A percentile compares a stretch with the other conserved stretches of the same genome.
Conservation (phyloP, 176 grass and related monocot genomes). For the Leersia perrieri region DNA sequence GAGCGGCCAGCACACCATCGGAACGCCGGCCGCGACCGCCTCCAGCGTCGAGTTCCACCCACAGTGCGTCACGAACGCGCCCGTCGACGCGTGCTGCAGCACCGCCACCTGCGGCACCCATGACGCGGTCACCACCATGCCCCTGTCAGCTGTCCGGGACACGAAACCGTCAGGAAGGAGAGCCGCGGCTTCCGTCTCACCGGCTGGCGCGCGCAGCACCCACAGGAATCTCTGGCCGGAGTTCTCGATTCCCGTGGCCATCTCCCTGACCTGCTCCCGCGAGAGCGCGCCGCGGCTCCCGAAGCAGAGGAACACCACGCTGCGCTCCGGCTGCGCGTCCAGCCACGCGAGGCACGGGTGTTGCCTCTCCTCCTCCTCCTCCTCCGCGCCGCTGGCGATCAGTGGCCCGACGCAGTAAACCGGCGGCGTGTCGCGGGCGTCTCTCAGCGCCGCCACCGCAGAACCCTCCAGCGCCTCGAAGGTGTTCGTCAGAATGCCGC, state of each 20-base stretch:
- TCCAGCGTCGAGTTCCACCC: neutral
- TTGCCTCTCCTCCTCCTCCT: constrained; percentile 8
- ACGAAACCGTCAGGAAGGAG: constrained; percentile 37
- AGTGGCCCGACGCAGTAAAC: constrained; percentile 40
- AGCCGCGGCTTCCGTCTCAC: neutral
- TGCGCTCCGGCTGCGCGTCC: constrained; percentile 36
- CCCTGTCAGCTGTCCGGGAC: neutral
- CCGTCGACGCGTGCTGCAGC: constrained; percentile 10
- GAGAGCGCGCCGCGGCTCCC: constrained; percentile 7
- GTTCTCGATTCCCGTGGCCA: constrained; percentile 25
- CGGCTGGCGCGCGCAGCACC: constrained; percentile 6
- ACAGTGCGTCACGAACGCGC: neutral
- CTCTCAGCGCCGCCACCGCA: neutral
- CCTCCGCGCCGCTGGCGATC: neutral
- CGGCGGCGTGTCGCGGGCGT: neutral
- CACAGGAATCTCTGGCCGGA: constrained; percentile 37
- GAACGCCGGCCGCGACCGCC: neutral
- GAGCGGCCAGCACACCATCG: constrained; percentile 17
- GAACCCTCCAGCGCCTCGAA: constrained; percentile 32
- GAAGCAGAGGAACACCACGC: constrained; percentile 41
- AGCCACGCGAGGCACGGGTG: constrained; percentile 49
- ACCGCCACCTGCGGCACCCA: constrained; percentile 38
- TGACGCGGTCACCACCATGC: constrained; percentile 27
- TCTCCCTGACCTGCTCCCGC: constrained; percentile 30
- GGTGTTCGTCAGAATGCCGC: constrained; percentile 43